Percentiles rank a stretch among this genome's conserved stretches.
These are phyloP conservation scores for Rheum nobile DNA, from an alignment of 148 eudicot species.

Conservation along the genomic window DNA sequence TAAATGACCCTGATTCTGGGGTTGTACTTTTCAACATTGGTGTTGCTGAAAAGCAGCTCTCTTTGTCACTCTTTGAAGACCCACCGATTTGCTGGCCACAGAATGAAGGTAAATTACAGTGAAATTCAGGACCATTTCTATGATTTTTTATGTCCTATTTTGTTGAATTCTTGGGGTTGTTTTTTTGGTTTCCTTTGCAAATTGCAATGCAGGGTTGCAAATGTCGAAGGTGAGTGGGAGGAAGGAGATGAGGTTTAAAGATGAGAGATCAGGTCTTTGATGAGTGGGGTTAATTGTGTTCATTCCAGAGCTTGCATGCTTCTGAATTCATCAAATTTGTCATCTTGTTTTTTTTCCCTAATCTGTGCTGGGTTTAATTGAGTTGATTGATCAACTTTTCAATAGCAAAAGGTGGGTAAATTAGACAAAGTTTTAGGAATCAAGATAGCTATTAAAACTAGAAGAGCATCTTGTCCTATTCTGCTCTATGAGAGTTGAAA, in stretches of 20 bases:
- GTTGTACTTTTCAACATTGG: constrained; percentile 55
- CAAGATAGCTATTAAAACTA: background rate
- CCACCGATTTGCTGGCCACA: constrained; percentile 57
- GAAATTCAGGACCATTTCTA: background rate
- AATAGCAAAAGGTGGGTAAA: background rate
- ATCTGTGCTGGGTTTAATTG: background rate
- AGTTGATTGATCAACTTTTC: background rate
- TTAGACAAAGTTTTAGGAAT: background rate
- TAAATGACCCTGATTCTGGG: constrained; percentile 52
- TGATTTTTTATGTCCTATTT: background rate
- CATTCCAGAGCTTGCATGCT: background rate
- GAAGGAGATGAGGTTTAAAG: background rate
- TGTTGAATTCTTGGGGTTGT: background rate
- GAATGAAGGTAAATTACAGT: constrained; percentile 3
- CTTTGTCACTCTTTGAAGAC: constrained; percentile 56
- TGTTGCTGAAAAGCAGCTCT: constrained; percentile 45
- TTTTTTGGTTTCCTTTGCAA: background rate
- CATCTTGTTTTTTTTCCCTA: background rate
- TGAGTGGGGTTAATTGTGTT: background rate
- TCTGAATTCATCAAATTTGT: background rate
- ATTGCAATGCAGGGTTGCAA: background rate
- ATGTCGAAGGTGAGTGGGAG: background rate
- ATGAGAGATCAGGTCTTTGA: background rate
- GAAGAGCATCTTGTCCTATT: background rate
- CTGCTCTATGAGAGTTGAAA: no score